Evolutionary conservation across 129 eudicot genomes (phyloP).

Genomic region (Flaveria sonorensis): DNA sequence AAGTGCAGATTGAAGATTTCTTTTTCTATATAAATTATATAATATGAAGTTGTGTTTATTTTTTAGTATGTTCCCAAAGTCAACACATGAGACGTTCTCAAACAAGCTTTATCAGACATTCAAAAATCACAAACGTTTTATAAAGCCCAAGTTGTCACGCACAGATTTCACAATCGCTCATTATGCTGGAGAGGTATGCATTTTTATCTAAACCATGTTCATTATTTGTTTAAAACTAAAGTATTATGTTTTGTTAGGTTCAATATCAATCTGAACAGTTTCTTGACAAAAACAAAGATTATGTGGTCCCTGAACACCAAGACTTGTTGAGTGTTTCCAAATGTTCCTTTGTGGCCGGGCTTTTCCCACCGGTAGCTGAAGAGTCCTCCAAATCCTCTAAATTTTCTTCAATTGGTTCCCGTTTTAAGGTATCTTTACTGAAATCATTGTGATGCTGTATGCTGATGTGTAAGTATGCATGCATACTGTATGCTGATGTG

Average conservation of each 20-base stretch:
- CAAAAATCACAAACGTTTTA: conserved; percentile 76
- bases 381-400: conserved; percentile 86
- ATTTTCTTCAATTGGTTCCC: conserved; percentile 94
- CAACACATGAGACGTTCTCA: conserved; percentile 89
- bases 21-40: background rate
- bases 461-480: conserved; percentile 13
- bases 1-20: conserved; percentile 13
- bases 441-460: conserved; percentile 21
- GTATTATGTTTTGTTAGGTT: conserved; percentile 47
- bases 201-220: conserved; percentile 8
- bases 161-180: conserved; percentile 86
- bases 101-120: conserved; percentile 92
- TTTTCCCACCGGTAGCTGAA: conserved; percentile 78
- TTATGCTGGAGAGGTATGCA: conserved; percentile 95
- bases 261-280: conserved; percentile 94
- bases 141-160: conserved; percentile 94
- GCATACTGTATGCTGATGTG: conserved; percentile 25
- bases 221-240: background rate
- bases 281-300: conserved; percentile 96
- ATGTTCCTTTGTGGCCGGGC: conserved; percentile 88
- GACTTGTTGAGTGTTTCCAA: conserved; percentile 85
- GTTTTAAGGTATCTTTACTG: conserved; percentile 72
- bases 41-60: conserved; percentile 7
- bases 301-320: conserved; percentile 97
- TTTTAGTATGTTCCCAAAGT: conserved; percentile 96